Evolutionary conservation across 768 basidiomycete species (phyloP).

Genomic region (Hericium coralloides): DNA sequence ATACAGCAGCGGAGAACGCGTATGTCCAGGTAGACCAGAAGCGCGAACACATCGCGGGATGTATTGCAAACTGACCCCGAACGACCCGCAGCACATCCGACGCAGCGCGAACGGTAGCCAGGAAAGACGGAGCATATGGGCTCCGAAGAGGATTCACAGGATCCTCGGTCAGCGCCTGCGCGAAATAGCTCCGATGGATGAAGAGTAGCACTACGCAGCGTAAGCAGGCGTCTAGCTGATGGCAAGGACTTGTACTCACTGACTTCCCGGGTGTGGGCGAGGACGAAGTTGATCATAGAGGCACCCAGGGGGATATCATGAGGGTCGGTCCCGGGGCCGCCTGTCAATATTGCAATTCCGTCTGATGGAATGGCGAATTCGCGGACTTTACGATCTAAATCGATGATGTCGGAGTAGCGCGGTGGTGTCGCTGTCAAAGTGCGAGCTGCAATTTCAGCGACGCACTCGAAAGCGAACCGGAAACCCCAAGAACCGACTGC

Average conservation of each 20-base stretch:
- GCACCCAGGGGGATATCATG: conserved; percentile 16
- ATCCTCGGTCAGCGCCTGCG: conserved; percentile 42
- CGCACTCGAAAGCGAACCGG: conserved; percentile 56
- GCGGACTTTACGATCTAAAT: conserved; percentile 47
- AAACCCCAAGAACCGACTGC: conserved; percentile 54
- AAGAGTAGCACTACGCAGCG: conserved; percentile 36
- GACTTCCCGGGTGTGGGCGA: conserved; percentile 28
- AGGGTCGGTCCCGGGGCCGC: conserved; percentile 20
- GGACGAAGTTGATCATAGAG: conserved; percentile 31
- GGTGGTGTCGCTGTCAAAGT: conserved; percentile 60
- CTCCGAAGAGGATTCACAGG: conserved; percentile 38
- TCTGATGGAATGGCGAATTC: conserved; percentile 50
- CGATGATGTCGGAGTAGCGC: conserved; percentile 39
- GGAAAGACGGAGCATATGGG: conserved; percentile 41
- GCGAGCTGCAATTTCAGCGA: conserved; percentile 51
- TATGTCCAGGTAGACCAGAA: conserved; percentile 55
- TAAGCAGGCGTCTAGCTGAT: not conserved
- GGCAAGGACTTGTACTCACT: conserved; percentile 18
- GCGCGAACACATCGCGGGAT: conserved; percentile 38
- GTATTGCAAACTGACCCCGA: conserved; percentile 30
- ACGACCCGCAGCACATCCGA: conserved; percentile 36
- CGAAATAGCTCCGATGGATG: conserved; percentile 50
- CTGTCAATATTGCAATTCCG: conserved; percentile 26
- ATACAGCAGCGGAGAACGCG: conserved; percentile 46
- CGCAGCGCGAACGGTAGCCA: conserved; percentile 43